phyloP scores from a whole-genome alignment of 176 grass and related monocot species.

The Hyparrhenia diplandra region DNA sequence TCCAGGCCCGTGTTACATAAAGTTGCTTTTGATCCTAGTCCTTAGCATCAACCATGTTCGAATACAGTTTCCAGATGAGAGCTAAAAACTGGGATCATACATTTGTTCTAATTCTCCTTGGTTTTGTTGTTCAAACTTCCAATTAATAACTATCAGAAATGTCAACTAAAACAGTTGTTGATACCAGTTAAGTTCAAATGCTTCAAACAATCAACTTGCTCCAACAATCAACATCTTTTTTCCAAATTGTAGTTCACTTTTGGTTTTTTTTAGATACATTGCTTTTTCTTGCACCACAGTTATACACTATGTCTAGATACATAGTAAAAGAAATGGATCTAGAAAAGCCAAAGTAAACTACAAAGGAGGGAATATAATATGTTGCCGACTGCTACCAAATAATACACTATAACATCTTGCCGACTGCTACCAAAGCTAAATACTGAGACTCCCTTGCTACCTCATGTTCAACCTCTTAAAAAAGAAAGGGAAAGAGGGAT shows the following conservation, averaged over 20 bases:
- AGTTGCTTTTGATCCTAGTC: not conserved
- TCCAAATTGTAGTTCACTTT: no score
- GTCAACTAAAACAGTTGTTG: not conserved
- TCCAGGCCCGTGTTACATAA: not conserved
- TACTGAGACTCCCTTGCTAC: not conserved
- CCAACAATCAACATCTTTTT: not conserved
- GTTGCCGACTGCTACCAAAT: no score
- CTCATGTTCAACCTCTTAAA: not conserved
- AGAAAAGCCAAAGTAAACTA: no score
- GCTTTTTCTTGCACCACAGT: no score
- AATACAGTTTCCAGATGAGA: not conserved
- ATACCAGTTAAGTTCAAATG: not conserved
- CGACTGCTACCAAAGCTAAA: not conserved
- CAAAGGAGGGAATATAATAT: no score
- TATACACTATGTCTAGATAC: no score
- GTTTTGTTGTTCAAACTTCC: not conserved
- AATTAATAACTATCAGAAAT: not conserved
- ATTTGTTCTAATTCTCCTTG: not conserved
- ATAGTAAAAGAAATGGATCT: no score
- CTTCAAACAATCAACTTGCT: not conserved
- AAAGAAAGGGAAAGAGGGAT: constrained; percentile 18
- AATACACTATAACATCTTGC: not conserved
- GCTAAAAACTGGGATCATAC: not conserved
- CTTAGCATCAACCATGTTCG: not conserved
- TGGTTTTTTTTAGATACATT: no score